These are phyloP conservation scores for Colletotrichum chlorophyti DNA, from an alignment of 2,329 filamentous ascomycete genomes.

Conservation along the genomic window DNA sequence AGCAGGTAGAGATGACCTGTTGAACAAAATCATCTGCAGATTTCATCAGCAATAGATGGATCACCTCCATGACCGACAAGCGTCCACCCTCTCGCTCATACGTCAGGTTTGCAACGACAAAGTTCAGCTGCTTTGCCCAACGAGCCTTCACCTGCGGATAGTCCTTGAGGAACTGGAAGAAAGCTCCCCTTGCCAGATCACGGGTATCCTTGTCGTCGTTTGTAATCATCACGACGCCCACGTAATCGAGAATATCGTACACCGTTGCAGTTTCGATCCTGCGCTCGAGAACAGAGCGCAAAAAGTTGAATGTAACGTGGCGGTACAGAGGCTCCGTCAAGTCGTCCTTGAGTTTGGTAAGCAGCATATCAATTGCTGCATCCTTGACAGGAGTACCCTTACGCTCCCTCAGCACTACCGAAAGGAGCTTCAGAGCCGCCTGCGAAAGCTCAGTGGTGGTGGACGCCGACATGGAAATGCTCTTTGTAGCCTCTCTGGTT, in stretches of 20 bases:
- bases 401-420: slow-evolving; percentile 83
- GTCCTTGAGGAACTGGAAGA: slow-evolving; percentile 92
- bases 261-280: slow-evolving; percentile 86
- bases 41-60: slow-evolving; percentile 87
- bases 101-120: slow-evolving; percentile 88
- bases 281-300: slow-evolving; percentile 84
- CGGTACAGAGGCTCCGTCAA: slow-evolving; percentile 92
- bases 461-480: slow-evolving; percentile 77
- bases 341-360: slow-evolving; percentile 84
- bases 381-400: slow-evolving; percentile 80
- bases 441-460: slow-evolving; percentile 87
- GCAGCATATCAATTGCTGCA: slow-evolving; percentile 80
- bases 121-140: slow-evolving; percentile 87
- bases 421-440: slow-evolving; percentile 86
- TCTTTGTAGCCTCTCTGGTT: slow-evolving; percentile 82
- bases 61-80: slow-evolving; percentile 89
- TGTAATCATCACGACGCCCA: slow-evolving; percentile 92
- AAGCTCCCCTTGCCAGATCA: slow-evolving; percentile 86
- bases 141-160: slow-evolving; percentile 92
- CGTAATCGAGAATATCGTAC: slow-evolving; percentile 90
- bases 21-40: slow-evolving; percentile 82
- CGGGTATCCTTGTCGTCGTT: slow-evolving; percentile 90
- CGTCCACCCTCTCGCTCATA: slow-evolving; percentile 90
- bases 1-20: slow-evolving; percentile 81
- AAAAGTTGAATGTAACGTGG: slow-evolving; percentile 92